Evolutionary conservation across 2,329 filamentous ascomycete genomes (phyloP).

Genomic region (Stemphylium vesicarium): DNA sequence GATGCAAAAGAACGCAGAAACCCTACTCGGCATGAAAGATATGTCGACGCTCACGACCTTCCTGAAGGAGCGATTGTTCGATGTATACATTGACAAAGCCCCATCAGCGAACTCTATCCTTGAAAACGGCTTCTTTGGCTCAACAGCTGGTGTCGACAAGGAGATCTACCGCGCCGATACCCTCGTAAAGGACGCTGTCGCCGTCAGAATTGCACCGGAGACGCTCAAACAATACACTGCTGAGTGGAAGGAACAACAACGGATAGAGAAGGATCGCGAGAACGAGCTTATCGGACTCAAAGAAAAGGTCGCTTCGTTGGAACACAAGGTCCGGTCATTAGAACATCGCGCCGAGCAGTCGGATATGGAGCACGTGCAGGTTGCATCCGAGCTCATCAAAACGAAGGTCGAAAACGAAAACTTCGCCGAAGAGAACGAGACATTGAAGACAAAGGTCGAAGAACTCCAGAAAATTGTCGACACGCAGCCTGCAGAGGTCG

Average conservation of each 20-base stretch:
- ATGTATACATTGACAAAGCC: constrained; percentile 94
- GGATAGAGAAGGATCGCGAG: constrained; percentile 81
- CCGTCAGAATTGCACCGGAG: constrained; percentile 82
- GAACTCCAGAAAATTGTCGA: constrained; percentile 88
- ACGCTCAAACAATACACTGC: constrained; percentile 78
- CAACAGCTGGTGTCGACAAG: constrained; percentile 86
- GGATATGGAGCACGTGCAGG: constrained; percentile 86
- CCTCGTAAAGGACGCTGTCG: constrained; percentile 90
- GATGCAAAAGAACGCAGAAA: constrained; percentile 89
- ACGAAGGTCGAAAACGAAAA: constrained; percentile 94
- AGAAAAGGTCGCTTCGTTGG: constrained; percentile 64
- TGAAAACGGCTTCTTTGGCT: constrained; percentile 97
- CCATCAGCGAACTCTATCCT: constrained; percentile 92
- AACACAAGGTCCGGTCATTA: constrained; percentile 78
- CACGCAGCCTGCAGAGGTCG: constrained; percentile 86
- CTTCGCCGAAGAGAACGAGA: constrained; percentile 87
- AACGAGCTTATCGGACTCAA: constrained; percentile 75
- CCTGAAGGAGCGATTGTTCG: constrained; percentile 91
- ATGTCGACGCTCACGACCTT: constrained; percentile 90
- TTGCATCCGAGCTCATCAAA: constrained; percentile 89
- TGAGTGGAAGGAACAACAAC: constrained; percentile 93
- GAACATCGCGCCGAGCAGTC: constrained; percentile 88
- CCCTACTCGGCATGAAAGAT: constrained; percentile 82
- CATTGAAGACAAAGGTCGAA: constrained; percentile 79
- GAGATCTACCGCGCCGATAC: constrained; percentile 95